Base-by-base conservation (phyloP, 2,329 filamentous ascomycete species). In the Botryotinia narcissicola region DNA sequence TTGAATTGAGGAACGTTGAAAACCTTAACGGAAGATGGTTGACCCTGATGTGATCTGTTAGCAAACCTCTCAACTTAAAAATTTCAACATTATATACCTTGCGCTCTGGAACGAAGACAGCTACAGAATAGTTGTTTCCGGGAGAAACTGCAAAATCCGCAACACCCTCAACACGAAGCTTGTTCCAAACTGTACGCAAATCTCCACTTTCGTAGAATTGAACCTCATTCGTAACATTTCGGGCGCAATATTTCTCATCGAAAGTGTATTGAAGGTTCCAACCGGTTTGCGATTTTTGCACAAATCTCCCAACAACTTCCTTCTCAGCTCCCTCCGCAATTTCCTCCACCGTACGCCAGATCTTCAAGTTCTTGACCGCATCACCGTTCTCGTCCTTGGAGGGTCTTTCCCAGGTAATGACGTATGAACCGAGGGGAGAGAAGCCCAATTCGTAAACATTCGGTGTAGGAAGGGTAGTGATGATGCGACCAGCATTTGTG, bases 241-340 rank as follows among this genome's bases (percentile, higher is more conserved):
- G 94, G 77, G 95, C 96, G 83, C 95, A 98, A 83, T 93, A 95
- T 82, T 91, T 89, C 87, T 99, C 96, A 81, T 99, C 96, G 74
- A 90, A 88, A 44, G 95, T 97, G 84, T 98, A 99, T 84, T 98
- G 95, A 81, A 99, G 87, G 82, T 98, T 98, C 95, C 95, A 98
- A 80, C 95, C 93, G 63, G 92, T 93, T 86, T 97, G 94, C 77
- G 91, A 92, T 87, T 98, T 98, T 84, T 99, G 96, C 78, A 99
- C 96, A 82, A 97, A 99, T 80, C 90, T 88, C 76, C 95, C 95
- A 63, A 98, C 87, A 44, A 95, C 90, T 79, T 91, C 87, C 83
- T 93, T 92, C 78, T 91, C 88, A 64, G 89, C 84, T 29, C 71
- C 71, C 37, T 70, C 64, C 25, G 71, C 16, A 20, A 87, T 82